Conservation (phyloP, 495 filamentous ascomycete species). For the Gamarada debralockiae region DNA sequence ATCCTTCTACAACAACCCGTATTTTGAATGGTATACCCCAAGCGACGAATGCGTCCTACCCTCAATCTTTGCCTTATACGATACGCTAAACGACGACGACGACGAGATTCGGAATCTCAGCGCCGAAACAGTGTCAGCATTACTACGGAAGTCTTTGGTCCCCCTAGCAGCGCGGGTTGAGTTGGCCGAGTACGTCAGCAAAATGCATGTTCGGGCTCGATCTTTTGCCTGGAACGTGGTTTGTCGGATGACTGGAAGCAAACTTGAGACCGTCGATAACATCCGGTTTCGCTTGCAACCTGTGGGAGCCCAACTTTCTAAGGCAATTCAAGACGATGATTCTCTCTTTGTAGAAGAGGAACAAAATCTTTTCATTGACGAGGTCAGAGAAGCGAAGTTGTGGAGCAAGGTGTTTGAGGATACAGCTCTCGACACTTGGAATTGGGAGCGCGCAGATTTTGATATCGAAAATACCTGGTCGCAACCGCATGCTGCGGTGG, state of each 20-base stretch:
- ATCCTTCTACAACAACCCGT: conserved; percentile 37
- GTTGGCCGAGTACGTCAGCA: conserved; percentile 33
- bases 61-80: conserved; percentile 16
- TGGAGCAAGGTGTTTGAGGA: conserved; percentile 43
- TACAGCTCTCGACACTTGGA: not conserved
- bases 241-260: conserved; percentile 30
- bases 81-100: conserved; percentile 78
- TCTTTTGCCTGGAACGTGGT: conserved; percentile 33
- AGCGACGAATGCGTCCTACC: conserved; percentile 1
- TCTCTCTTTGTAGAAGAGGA: conserved; percentile 84
- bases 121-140: conserved; percentile 39
- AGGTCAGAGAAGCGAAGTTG: conserved; percentile 60
- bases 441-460: conserved; percentile 34
- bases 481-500: conserved; percentile 17
- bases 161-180: conserved; percentile 36
- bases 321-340: conserved; percentile 57
- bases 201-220: conserved; percentile 17
- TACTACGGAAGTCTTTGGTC: conserved; percentile 34
- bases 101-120: conserved; percentile 74
- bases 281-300: not conserved
- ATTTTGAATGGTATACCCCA: not conserved
- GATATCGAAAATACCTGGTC: conserved; percentile 16
- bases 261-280: conserved; percentile 12
- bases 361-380: conserved; percentile 85
- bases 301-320: conserved; percentile 32